Conservation (phyloP, 2,329 filamentous ascomycete genomes). For the Lizonia empirigonia region DNA sequence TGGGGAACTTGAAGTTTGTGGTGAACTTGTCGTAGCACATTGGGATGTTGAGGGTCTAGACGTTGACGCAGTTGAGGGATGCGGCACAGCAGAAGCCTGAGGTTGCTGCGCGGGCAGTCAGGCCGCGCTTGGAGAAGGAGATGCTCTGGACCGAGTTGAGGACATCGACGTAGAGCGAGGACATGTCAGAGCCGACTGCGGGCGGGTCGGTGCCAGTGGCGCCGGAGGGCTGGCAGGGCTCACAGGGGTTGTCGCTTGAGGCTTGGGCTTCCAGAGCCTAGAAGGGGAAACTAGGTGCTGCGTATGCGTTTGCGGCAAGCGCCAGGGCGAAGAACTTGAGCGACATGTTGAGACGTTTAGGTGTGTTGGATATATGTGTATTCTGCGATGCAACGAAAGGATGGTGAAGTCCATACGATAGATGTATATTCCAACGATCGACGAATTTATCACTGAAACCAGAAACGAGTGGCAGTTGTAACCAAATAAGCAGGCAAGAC, state of each 20-base stretch:
- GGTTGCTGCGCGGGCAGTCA: constrained; percentile 22
- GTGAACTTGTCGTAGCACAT: constrained; percentile 62
- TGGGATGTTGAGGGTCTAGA: constrained; percentile 50
- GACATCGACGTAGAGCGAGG: constrained; percentile 44
- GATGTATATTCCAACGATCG: constrained; percentile 15
- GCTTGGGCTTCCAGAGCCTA: constrained; percentile 27
- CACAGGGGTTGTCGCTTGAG: constrained; percentile 38
- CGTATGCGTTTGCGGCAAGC: constrained; percentile 30
- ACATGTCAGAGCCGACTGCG: constrained; percentile 40
- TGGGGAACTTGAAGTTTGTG: constrained; percentile 56
- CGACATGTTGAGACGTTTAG: constrained; percentile 28
- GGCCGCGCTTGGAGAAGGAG: constrained; percentile 35
- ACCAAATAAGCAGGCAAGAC: constrained; percentile 1
- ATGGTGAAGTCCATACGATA: constrained; percentile 8
- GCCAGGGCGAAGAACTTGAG: constrained; percentile 32
- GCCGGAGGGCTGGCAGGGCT: constrained; percentile 45
- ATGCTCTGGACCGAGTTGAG: constrained; percentile 45
- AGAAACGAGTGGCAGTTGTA: constrained; percentile 17
- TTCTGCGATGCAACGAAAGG: constrained; percentile 12
- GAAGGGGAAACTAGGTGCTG: constrained; percentile 24
- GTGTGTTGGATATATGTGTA: neutral
- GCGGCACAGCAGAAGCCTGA: constrained; percentile 44
- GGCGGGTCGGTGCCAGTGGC: constrained; percentile 41
- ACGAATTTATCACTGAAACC: constrained; percentile 5
- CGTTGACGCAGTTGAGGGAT: constrained; percentile 51